Percentiles rank a stretch among this genome's conserved stretches.
Evolutionary conservation across 805 yeast genomes (phyloP).

Genomic region (Candida glaebosa): DNA sequence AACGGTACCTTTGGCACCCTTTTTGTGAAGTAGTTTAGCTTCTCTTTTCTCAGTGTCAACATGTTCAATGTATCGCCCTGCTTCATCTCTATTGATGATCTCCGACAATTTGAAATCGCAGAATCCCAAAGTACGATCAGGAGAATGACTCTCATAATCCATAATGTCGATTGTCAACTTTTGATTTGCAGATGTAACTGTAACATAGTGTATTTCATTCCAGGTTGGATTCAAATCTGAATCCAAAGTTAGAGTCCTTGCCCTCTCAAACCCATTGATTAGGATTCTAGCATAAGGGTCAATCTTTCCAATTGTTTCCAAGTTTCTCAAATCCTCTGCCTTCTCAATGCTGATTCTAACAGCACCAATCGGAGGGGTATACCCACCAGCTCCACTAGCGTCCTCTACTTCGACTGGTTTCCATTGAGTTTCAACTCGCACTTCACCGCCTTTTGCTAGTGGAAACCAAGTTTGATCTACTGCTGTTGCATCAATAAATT

Average conservation of each 20-base stretch:
- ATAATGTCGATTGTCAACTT: constrained; percentile 80
- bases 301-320: constrained; percentile 84
- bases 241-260: constrained; percentile 68
- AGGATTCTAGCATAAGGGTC: constrained; percentile 87
- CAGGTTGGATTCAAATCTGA: constrained; percentile 77
- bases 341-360: constrained; percentile 67
- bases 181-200: constrained; percentile 81
- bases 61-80: constrained; percentile 55
- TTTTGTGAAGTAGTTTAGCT: constrained; percentile 65
- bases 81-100: constrained; percentile 65
- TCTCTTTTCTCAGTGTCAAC: constrained; percentile 53
- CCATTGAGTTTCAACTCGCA: constrained; percentile 71
- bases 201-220: constrained; percentile 78
- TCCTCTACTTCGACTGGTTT: constrained; percentile 75
- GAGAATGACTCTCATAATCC: constrained; percentile 80
- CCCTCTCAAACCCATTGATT: constrained; percentile 71
- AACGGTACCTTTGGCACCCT: constrained; percentile 81
- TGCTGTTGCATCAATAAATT: constrained; percentile 72
- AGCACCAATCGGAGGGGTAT: constrained; percentile 93
- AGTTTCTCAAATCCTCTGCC: constrained; percentile 74
- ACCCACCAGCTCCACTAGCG: constrained; percentile 71
- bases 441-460: constrained; percentile 69
- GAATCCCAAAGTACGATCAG: constrained; percentile 85
- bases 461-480: constrained; percentile 79
- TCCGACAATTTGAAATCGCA: constrained; percentile 67